Conservation (phyloP, 495 filamentous ascomycete genomes). For the Rhizodiscina lignyota region DNA sequence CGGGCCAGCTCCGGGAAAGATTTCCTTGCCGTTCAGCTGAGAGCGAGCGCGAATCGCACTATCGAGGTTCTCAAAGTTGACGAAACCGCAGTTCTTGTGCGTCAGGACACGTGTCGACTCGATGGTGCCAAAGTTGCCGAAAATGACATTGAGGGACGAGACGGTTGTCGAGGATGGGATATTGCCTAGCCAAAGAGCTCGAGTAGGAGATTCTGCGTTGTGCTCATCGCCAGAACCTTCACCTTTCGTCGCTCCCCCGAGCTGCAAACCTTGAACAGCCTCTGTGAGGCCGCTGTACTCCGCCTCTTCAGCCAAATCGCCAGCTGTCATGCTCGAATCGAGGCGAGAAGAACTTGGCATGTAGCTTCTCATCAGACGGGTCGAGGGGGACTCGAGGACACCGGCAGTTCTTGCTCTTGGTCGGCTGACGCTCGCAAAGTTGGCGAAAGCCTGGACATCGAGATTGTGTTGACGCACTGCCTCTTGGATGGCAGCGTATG, state of each 20-base stretch:
- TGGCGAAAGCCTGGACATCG: constrained; percentile 80
- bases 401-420: constrained; percentile 82
- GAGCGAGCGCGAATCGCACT: constrained; percentile 79
- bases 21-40: constrained; percentile 86
- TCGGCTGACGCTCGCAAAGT: constrained; percentile 60
- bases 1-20: constrained; percentile 91
- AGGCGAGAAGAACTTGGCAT: constrained; percentile 67
- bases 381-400: constrained; percentile 69
- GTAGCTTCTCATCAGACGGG: constrained; percentile 58
- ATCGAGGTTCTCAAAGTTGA: constrained; percentile 84
- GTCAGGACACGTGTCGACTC: constrained; percentile 85
- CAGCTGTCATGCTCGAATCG: constrained; percentile 66
- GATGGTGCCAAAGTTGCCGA: constrained; percentile 77
- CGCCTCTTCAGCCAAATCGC: constrained; percentile 57
- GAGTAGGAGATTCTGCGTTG: constrained; percentile 76
- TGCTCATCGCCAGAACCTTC: constrained; percentile 40
- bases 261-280: constrained; percentile 63
- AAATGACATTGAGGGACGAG: constrained; percentile 83
- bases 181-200: constrained; percentile 91
- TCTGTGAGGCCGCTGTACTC: constrained; percentile 59
- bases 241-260: constrained; percentile 33
- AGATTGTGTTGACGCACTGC: constrained; percentile 88
- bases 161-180: constrained; percentile 96
- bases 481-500: constrained; percentile 62
- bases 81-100: constrained; percentile 98